Base-by-base conservation (phyloP, 139 green algal genomes). In the Tetradesmus obliquus region DNA sequence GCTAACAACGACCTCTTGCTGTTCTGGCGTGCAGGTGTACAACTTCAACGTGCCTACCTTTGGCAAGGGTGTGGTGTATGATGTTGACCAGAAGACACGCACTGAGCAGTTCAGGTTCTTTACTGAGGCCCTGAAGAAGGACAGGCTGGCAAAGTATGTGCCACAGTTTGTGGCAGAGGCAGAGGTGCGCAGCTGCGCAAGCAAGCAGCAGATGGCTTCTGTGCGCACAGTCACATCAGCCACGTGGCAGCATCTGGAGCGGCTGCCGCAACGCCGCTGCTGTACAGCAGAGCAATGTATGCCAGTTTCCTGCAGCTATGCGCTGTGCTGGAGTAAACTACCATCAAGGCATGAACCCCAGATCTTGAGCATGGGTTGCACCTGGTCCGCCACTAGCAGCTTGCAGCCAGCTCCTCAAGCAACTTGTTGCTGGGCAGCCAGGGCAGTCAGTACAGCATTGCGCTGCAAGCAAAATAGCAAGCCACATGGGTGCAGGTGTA, bases 31-130 rank as follows among this genome's bases (percentile, higher is more conserved):
- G 66, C 93, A 99, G 96, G 98, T 99, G 80, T 99, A 99, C 93
- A 92, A 97, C 83, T 99, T 99, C 95, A 99, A 98, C 93, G 96
- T 99, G 20, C 98, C 98, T 10, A 99, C 98, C 3, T 99, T 99
- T 93, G 98, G 98, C 10, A 93, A 93, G 53, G 98, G 97, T 54
- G 98, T 99, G 2, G 98, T 99, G n/a, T 99, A 98, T 88, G 98
- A 99, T 90, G 98, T 99, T 62, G 96, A 99, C 88, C 96, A 98
- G 92, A 97, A 97, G 58, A 90, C 97, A 13, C 95, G 98, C 55
- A 96, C 94, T 5, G 98, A 99, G 94, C 98, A 99, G 94, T 99
- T 99, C 92, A 94, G 97, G 13, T 98, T 99, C 94, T 99, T 99
- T 94, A 98, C 96, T 7, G 97, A 99, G 80, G 95, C 97, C 5